Base-by-base conservation (phyloP, 164 flowering plant genomes). In the Stephania japonica region DNA sequence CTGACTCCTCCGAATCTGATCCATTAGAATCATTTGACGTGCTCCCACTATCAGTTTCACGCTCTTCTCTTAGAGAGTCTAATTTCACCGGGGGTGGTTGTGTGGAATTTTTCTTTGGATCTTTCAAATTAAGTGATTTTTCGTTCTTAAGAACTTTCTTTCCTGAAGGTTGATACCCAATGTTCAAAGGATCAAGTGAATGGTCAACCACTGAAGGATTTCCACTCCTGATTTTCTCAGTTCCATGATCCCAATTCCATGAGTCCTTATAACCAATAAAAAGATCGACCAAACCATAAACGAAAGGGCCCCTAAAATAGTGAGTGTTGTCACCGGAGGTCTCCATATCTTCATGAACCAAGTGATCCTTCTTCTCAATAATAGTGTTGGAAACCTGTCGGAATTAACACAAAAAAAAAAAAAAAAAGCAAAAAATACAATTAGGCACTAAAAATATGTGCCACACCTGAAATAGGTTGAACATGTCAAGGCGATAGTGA, bases 201-300 rank as follows among this genome's bases (percentile, higher is more conserved):
- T 75, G 80, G 32, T 80, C 75, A 59, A 73, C 78, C 53, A 67
- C 42, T 12, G 82, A 73, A 70, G 88, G 78, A 69, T 47, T 78
- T 53, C 76, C 63, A 10, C 73, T 81, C 42, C 67, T 72, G 38
- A 72, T 81, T 73, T 84, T 88, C 67, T 87, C 88, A 74, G 82
- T 67, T 67, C 78, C 89, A 76, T 86, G 62, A 66, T 81, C 84
- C 89, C 90, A 88, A 49, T 86, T 82, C 93, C 90, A 89, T 68
- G 89, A 87, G 68, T 88, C 91, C 66, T 85, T 93, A 69, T 80
- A 83, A 62, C 86, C 92, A 80, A 88, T 80, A 75, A 93, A 93
- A 68, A 96, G 96, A 84, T 96, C 98, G 64, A 88, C 72, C 71
- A 89, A 87, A 67, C 91, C 97, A 87, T 82, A 90, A 44, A 91